Percentiles rank a stretch among this genome's conserved stretches.
Evolutionary conservation across 192 early-diverging fungal genomes (phyloP).

Genomic region (Coemansia sp.): DNA sequence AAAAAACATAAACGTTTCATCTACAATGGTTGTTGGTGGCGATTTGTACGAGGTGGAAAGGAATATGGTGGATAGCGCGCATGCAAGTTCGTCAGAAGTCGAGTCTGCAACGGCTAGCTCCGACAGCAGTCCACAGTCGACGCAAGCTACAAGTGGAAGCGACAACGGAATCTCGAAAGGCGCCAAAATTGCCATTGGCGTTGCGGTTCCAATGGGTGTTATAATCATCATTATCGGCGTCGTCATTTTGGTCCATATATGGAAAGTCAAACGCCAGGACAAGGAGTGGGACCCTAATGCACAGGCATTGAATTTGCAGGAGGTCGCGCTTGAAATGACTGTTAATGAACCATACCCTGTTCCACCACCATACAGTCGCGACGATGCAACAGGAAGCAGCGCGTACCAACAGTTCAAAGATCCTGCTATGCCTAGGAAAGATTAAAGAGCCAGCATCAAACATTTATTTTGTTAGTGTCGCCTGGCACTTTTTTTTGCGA

Average conservation of each 20-base stretch:
- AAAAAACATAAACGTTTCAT: too few relatives aligned
- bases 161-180: not conserved
- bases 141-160: not conserved
- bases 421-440: not conserved
- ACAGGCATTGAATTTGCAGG: not conserved
- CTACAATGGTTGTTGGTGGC: not conserved
- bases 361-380: not conserved
- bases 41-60: conserved; percentile 2
- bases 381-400: not conserved
- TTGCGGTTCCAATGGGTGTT: not conserved
- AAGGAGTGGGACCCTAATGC: conserved; percentile 2
- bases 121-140: not conserved
- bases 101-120: not conserved
- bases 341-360: not conserved
- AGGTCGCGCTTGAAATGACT: not conserved
- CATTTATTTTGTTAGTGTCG: too few relatives aligned
- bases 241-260: not conserved
- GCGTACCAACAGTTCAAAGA: not conserved
- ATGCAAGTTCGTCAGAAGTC: not conserved
- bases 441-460: not conserved
- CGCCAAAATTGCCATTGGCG: not conserved
- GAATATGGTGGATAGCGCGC: not conserved
- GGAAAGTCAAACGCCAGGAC: conserved; percentile 5
- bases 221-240: not conserved
- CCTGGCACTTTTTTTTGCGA: too few relatives aligned